Evolutionary conservation across 768 basidiomycete species (phyloP), one percentile per base, ranked within the genome.

Genomic region (Tubosaeta sp.): DNA sequence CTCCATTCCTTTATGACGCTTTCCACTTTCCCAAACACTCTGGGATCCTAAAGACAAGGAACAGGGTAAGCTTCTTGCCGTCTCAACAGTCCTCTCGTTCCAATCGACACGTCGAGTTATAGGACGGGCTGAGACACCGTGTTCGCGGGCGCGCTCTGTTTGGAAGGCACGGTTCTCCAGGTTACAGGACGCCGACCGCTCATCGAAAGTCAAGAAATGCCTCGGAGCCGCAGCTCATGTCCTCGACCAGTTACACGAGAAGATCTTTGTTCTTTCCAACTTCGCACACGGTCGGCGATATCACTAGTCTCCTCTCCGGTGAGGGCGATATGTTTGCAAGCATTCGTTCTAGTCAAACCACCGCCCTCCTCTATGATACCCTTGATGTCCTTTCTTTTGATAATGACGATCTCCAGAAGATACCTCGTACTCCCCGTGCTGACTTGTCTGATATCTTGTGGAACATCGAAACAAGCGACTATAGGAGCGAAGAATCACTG

Each of bases 161-260:
- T 46, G 10, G 43, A 2, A 35, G 7, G 10, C 43, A 34, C 2
- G 48, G 49, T 34, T 51, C 37, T 22, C 49, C 52, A 6, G 16
- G 17, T 12, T 19, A 33, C 14, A 29, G 12, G 31, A 35, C 22
- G 10, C 22, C 22, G 22, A 39, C 47, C 7, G 6, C 25, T 4
- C 33, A 6, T 43, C 13, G 29, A 5, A 48, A 35, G 19, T 25
- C 57, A 4, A 65, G 60, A 26, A 63, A 63, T 13, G 62, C 54
- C 29, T 65, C 65, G 9, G 61, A 64, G 2, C 63, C 64, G 19
- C 62, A 53, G 38, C 56, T 65, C 3, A 22, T 52, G 32, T 62
- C 48, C 13, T 62, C 63, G 0, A 59, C 57, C 22, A 56, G 56
- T 17, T 44, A 34, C 47, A 50, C 50, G 55, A 53, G 33, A 22